A percentile compares a stretch with the other conserved stretches of the same genome.
phyloP scores from a whole-genome alignment of 768 basidiomycete genomes.

The Boletales sp. region DNA sequence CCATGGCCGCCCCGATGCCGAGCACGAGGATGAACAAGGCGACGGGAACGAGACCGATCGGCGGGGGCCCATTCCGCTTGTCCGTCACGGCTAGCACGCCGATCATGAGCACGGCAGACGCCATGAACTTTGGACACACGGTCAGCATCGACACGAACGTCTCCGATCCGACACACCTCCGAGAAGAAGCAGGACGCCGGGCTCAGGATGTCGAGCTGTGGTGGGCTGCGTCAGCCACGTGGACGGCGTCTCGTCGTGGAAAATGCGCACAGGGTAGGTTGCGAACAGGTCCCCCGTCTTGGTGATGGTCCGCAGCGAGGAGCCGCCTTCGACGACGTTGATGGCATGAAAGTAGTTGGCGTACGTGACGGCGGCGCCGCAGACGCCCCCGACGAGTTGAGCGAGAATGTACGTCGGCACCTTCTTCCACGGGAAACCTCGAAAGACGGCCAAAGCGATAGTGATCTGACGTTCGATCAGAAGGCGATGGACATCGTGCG shows the following conservation, averaged over 20 bases:
- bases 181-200: slow-evolving; percentile 41
- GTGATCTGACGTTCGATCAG: slow-evolving; percentile 44
- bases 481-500: neutral
- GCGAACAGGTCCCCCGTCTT: slow-evolving; percentile 53
- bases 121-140: slow-evolving; percentile 40
- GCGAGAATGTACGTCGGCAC: slow-evolving; percentile 58
- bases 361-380: slow-evolving; percentile 51
- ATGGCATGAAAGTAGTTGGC: slow-evolving; percentile 62
- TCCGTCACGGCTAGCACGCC: slow-evolving; percentile 48
- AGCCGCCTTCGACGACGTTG: slow-evolving; percentile 52
- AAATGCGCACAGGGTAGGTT: slow-evolving; percentile 50
- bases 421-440: slow-evolving; percentile 74
- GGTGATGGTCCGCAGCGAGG: slow-evolving; percentile 44
- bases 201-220: slow-evolving; percentile 34
- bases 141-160: neutral
- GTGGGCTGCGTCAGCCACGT: neutral
- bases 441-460: slow-evolving; percentile 53
- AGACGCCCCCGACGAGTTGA: slow-evolving; percentile 53
- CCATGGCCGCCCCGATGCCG: slow-evolving; percentile 51
- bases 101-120: slow-evolving; percentile 49
- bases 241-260: neutral
- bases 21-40: slow-evolving; percentile 52
- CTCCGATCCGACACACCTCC: slow-evolving; percentile 26
- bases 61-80: too few relatives aligned
- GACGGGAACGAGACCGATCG: slow-evolving; percentile 40